Base-by-base conservation (phyloP, 495 filamentous ascomycete genomes). In the Cenococcum geophilum region DNA sequence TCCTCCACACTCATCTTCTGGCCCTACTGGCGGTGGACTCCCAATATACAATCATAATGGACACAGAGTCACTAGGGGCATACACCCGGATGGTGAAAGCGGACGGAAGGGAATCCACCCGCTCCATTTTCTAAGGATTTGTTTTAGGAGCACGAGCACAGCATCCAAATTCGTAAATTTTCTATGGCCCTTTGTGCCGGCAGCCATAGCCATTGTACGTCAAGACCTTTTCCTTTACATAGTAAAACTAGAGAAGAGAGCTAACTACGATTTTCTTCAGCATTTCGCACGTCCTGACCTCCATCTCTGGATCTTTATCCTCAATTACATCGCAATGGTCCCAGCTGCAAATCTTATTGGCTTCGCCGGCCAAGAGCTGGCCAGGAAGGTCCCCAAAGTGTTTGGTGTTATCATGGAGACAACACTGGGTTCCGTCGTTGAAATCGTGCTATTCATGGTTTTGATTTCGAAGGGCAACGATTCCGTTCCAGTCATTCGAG, bases 281-380 rank as follows among this genome's bases (percentile, higher is more conserved):
- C 80, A 85, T 60, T 91, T 84, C 65, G 80, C 79, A 32, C 79
- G 79, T 23, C 79, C 80, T 0, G 79, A 89, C 16, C 74, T 76
- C 27, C 79, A 88, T 62, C 71, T 86, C 6, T 80, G 78, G 75
- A 78, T 89, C 18, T 91, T 90, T 73, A 73, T 82, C 40, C 80
- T 88, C 63, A 86, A 85, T 54, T 90, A 89, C 51, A 79, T 89
- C 37, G 86, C 85, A 54, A 97, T 97, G 86, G 81, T 96, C 4
- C 92, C 91, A 2, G 85, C 86, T 34, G 92, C 91, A 49, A 96
- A 96, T 65, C 72, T 96, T 53, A 79, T 96, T 27, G 89, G 89
- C 0, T 96, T 96, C 69, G 87, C 88, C 5, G 88, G 89, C 5
- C 84, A 89, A 65, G 88, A 95, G 70, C 73, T 95, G 61, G 86